Evolutionary conservation across 73 alveolate genomes (phyloP).

Genomic region (Paramecium bursaria): DNA sequence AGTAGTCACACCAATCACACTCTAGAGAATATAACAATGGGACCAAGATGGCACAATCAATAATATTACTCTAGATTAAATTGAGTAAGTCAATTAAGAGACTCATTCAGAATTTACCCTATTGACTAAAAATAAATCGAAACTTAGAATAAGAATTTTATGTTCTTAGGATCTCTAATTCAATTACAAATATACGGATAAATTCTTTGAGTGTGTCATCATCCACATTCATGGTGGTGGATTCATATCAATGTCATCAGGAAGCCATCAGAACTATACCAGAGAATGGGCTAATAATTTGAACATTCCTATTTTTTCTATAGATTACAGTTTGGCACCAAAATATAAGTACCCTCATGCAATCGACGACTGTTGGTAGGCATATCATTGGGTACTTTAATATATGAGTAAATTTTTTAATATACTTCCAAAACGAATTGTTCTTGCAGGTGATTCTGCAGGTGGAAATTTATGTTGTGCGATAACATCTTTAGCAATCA

Average conservation of each 20-base stretch:
- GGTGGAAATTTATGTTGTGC: slow-evolving; percentile 79
- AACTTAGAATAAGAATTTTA: slow-evolving; percentile 17
- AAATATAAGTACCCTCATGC: slow-evolving; percentile 84
- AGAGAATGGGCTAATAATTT: slow-evolving; percentile 83
- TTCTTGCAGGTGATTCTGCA: slow-evolving; percentile 75
- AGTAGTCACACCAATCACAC: slow-evolving; percentile 29
- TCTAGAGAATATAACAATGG: not conserved
- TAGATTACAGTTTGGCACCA: slow-evolving; percentile 91
- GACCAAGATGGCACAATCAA: not conserved
- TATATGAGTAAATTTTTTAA: slow-evolving; percentile 71
- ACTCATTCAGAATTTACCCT: slow-evolving; percentile 13
- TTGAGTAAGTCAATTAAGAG: slow-evolving; percentile 34
- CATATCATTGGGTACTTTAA: slow-evolving; percentile 84
- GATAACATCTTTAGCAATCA: slow-evolving; percentile 81
- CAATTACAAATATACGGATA: not conserved
- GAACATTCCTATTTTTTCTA: slow-evolving; percentile 80
- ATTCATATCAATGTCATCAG: slow-evolving; percentile 82
- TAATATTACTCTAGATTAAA: slow-evolving; percentile 5
- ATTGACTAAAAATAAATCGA: slow-evolving; percentile 11
- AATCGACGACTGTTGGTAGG: slow-evolving; percentile 87
- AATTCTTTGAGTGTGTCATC: slow-evolving; percentile 3
- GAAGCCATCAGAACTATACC: slow-evolving; percentile 81
- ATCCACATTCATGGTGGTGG: slow-evolving; percentile 97
- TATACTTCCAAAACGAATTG: slow-evolving; percentile 82
- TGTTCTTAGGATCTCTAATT: not conserved